Evolutionary conservation across 2,329 filamentous ascomycete genomes (phyloP), one percentile per base, ranked within the genome.

Genomic region (Colletotrichum tabaci): DNA sequence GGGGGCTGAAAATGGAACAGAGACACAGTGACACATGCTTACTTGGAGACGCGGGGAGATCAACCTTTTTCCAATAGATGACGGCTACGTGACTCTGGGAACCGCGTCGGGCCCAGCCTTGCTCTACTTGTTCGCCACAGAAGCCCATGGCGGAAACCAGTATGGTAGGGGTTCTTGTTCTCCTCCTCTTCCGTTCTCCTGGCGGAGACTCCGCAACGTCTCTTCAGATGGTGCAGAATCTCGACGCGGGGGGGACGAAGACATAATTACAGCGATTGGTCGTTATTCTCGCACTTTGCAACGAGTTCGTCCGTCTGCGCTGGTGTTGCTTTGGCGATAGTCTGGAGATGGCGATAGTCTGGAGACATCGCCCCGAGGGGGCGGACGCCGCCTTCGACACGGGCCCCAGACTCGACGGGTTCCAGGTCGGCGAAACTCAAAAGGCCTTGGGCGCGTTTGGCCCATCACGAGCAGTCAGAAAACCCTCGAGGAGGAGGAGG

Each of bases 181-280:
- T 35, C 8, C 30, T 10, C 30, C 30, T 35, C 30, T 16, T 47
- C 2, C 38, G n/a, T 21, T 5, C 50, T 18, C 18, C 46, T 44
- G 38, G 21, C 26, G 35, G 42, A 50, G 61, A 38, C 61, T 68
- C 61, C 38, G 55, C 38, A 30, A 40, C 23, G 21, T 58, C 49
- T 21, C 8, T 50, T 16, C 53, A 49, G 13, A 23, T 47, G 21
- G 4, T 35, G 52, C 40, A 21, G 53, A 16, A 35, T 30, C 47
- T 44, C 15, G 12, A 55, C 35, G 46, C 55, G 23, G 56, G 26
- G 40, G 16, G 21, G 10, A 23, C 46, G 21, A 21, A 49, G 16
- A 16, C 40, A 60, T 30, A 61, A 44, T 66, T 70, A 47, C n/a
- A 66, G 67, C 55, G 55, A 66, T 67, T 70, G 46, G 67, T n/a